Evolutionary conservation across 108 stramenopile species (phyloP).

Genomic region (Skeletonema tropicum): DNA sequence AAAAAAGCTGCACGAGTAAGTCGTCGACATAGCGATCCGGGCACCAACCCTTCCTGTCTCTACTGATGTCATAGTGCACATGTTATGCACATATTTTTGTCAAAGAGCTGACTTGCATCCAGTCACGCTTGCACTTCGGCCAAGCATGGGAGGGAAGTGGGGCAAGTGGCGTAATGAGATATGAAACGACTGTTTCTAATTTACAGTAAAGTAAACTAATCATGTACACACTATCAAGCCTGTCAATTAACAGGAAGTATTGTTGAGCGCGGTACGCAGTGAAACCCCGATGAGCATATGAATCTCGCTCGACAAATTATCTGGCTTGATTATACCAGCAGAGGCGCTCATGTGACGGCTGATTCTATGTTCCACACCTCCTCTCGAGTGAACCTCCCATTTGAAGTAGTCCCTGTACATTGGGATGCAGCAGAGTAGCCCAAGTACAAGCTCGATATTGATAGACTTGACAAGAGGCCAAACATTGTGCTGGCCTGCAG

Average conservation of each 20-base stretch:
- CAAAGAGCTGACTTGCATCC: too few species aligned
- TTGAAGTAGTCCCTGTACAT: constrained; percentile 37
- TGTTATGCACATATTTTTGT: too few species aligned
- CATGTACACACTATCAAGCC: too few species aligned
- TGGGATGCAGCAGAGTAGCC: constrained; percentile 39
- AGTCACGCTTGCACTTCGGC: too few species aligned
- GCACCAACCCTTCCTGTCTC: too few species aligned
- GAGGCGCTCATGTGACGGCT: constrained; percentile 9
- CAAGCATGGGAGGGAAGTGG: too few species aligned
- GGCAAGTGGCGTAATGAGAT: too few species aligned
- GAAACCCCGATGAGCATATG: constrained; percentile 37
- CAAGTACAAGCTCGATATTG: constrained; percentile 36
- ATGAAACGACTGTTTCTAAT: too few species aligned
- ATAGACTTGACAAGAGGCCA: constrained; percentile 40
- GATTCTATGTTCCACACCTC: constrained; percentile 27
- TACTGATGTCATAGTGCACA: too few species aligned
- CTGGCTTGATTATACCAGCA: constrained; percentile 23
- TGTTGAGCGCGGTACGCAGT: constrained; percentile 26
- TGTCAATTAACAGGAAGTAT: constrained; percentile 31
- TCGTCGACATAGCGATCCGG: too few species aligned
- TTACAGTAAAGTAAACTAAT: too few species aligned
- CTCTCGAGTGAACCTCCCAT: constrained; percentile 28
- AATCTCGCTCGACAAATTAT: constrained; percentile 33
- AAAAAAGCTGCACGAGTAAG: too few species aligned
- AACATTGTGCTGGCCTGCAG: constrained; percentile 17